Base-by-base conservation (phyloP, 1,139 yeast genomes). In the Geotrichum histeridarum region DNA sequence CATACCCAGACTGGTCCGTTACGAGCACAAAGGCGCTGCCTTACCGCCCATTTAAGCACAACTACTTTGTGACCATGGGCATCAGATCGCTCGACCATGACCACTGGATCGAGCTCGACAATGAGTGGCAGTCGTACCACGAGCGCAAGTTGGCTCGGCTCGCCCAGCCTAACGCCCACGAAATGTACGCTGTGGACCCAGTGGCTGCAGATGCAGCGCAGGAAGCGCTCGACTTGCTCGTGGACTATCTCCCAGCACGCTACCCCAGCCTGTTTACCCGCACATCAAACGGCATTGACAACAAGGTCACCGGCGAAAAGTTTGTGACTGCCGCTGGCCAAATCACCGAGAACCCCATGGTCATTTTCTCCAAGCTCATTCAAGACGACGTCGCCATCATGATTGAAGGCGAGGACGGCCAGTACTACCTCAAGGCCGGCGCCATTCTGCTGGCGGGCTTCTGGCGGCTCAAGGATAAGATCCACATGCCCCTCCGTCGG, bases 341-440 rank as follows among this genome's bases (percentile, higher is more conserved):
- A 8, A 69, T 70, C 54, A 67, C 67, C 42, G 77, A 74, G 56
- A 85, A 82, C 63, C 88, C 87, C 17, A 77, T 79, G 75, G 69
- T 75, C 42, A 79, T 81, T 61, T 81, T 81, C 8, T 77, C 84
- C 3, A 74, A 76, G 60, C 71, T 82, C 65, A 68, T 79, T n/a
- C 88, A 83, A 67, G 88, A 83, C 66, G 88, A 83, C 66, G 66
- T 82, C 54, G 88, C 88, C 1, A 73, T 83, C 22, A 80, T 83
- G 84, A 69, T 81, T 55, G 87, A 82, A 63, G 73, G 75, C 54
- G 74, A 73, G 41, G 74, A 80, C 42, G 86, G 86, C 6, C 74
- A 76, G 51, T 82, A 81, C 63, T 71, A 72, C 43, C 71, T 83
- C 51, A 79, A 77, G 61, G 81, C 79, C 30, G 88, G 86, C 1